Evolutionary conservation across 164 flowering plant genomes (phyloP), one percentile per base, ranked within the genome.

Genomic region (Umbilicus rupestris): DNA sequence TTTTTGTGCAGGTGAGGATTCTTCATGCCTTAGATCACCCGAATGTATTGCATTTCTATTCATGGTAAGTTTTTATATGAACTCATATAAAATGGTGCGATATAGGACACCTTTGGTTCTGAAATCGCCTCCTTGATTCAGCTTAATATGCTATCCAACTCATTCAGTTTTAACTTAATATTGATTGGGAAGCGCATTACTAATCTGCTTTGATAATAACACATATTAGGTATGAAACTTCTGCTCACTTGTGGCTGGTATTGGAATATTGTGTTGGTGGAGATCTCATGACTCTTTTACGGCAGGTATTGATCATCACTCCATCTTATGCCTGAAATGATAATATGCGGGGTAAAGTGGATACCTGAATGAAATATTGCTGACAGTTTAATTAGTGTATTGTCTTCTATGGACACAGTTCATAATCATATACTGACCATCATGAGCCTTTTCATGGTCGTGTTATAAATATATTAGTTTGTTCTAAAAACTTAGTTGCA

Each of bases 261-360:
- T 76, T 95, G 82, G 99, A 95, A 75, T 95, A 95, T 59, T 95
- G 99, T 70, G 97, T 92, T 57, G 99, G 99, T 66, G 99, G 99
- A 71, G 90, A 95, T 82, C 90, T 95, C 63, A 74, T 85, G 86
- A 78, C 86, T 62, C 78, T 95, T 66, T 68, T 95, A 62, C 79
- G 74, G 31, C 98, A 95, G 99, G 99, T 95, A 79, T 10, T 31
- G 4, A 22, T 70, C 15, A 7, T 22, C 3, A 16, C 6, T 59
- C 7, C 10, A 62, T 7, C 20, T 45, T 65, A 28, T 50, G 14
- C 30, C 28, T 63, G 55, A 39, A 16, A 16, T 52, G 20, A 26
- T 29, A 5, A 16, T 28, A n/a, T 55, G 60, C 33, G 3, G 29
- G 28, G 33, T 17, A 28, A 55, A 55, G 33, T 28, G 60, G 33